Evolutionary conservation across 208 protist genomes (phyloP).

Genomic region (Trypanosoma boissoni): DNA sequence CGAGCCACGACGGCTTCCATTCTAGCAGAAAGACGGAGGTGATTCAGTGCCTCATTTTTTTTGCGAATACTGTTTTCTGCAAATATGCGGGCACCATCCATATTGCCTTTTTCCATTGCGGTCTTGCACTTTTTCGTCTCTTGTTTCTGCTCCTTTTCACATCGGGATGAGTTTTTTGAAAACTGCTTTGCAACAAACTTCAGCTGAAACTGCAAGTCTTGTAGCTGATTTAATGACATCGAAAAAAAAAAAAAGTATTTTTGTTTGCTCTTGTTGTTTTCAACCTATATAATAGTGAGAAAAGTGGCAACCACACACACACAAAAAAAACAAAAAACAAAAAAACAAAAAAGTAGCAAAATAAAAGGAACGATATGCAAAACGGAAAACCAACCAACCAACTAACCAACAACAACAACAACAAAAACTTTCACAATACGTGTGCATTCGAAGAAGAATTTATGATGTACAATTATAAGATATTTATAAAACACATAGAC

Average conservation of each 20-base stretch:
- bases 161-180: slow-evolving; percentile 77
- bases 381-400: no score
- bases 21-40: slow-evolving; percentile 93
- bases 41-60: slow-evolving; percentile 96
- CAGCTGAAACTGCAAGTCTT: slow-evolving; percentile 94
- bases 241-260: slow-evolving; percentile 1
- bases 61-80: slow-evolving; percentile 98
- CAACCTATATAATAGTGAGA: background rate
- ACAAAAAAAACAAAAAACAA: no score
- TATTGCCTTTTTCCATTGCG: slow-evolving; percentile 97
- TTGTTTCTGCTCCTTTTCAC: slow-evolving; percentile 92
- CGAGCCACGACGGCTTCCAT: slow-evolving; percentile 96
- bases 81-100: slow-evolving; percentile 97
- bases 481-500: background rate
- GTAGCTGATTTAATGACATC: slow-evolving; percentile 80
- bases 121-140: slow-evolving; percentile 93
- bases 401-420: no score
- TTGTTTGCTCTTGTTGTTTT: background rate
- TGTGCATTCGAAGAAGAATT: background rate
- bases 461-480: background rate
- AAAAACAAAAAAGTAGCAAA: no score
- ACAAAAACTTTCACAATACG: background rate
- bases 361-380: no score
- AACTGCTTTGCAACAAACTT: slow-evolving; percentile 96
- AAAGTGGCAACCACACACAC: background rate